Conservation (phyloP, 192 early-diverging fungal species). For the Jimgerdemannia lactiflua region DNA sequence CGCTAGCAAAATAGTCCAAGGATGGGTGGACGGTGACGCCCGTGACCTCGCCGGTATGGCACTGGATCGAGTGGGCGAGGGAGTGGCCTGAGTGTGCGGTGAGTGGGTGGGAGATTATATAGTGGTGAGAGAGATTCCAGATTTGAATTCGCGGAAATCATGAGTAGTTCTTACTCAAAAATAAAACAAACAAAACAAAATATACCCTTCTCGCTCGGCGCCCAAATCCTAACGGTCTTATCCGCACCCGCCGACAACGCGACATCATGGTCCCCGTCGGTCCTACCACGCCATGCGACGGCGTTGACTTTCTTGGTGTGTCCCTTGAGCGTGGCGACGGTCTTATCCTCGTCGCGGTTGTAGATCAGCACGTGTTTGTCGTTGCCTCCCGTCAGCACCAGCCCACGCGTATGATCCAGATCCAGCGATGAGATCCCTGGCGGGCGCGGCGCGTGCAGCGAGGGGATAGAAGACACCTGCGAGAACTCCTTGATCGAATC, state of each 20-base stretch:
- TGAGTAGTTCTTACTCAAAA: too few species aligned
- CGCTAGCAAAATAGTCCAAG: conserved; percentile 77
- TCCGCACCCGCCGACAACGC: conserved; percentile 78
- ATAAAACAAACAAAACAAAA: background rate
- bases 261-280: conserved; percentile 40
- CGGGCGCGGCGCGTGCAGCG: conserved; percentile 70
- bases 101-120: background rate
- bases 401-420: conserved; percentile 50
- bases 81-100: conserved; percentile 26
- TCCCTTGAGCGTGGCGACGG: conserved; percentile 71
- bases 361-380: conserved; percentile 79
- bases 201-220: conserved; percentile 42
- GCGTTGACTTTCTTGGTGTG: conserved; percentile 79
- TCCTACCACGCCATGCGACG: conserved; percentile 63
- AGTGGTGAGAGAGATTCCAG: conserved; percentile 10
- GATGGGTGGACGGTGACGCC: conserved; percentile 79
- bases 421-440: conserved; percentile 65
- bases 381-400: conserved; percentile 74
- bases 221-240: conserved; percentile 79
- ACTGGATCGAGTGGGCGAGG: conserved; percentile 52
- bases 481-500: conserved; percentile 66
- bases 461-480: conserved; percentile 46
- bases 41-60: conserved; percentile 69
- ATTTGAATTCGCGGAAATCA: too few species aligned
- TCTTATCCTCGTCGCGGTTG: conserved; percentile 59